phyloP scores from a whole-genome alignment of 1,284 basidiomycete species.

The Pterula multifida region DNA sequence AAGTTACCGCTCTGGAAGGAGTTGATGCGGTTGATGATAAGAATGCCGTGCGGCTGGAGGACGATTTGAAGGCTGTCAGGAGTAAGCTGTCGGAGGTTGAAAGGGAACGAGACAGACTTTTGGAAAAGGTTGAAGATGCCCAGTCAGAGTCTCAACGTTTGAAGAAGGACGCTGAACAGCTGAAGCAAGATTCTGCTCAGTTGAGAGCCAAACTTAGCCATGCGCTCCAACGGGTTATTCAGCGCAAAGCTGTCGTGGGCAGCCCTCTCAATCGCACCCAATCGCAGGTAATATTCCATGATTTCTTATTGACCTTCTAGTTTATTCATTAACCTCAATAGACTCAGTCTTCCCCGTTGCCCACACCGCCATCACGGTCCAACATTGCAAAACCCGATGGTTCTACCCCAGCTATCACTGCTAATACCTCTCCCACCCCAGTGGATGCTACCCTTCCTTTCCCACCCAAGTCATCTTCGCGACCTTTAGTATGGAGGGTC shows the following conservation, averaged over 20 bases:
- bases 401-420: too few relatives aligned
- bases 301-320: too few relatives aligned
- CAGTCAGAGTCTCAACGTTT: not conserved
- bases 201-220: not conserved
- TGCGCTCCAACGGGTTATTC: not conserved
- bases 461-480: too few relatives aligned
- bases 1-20: not conserved
- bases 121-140: not conserved
- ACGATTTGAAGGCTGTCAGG: not conserved
- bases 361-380: not conserved
- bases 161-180: not conserved
- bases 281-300: too few relatives aligned
- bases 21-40: not conserved
- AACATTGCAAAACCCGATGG: too few relatives aligned
- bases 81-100: not conserved
- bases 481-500: too few relatives aligned
- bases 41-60: not conserved
- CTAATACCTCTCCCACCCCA: too few relatives aligned
- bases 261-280: too few relatives aligned
- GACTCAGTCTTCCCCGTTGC: not conserved
- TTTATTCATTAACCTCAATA: too few relatives aligned
- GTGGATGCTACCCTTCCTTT: too few relatives aligned
- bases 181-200: not conserved
- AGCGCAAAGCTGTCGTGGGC: not conserved
- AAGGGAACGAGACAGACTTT: not conserved